Base-by-base conservation (phyloP, 1,139 yeast species). In the Candida sp. region DNA sequence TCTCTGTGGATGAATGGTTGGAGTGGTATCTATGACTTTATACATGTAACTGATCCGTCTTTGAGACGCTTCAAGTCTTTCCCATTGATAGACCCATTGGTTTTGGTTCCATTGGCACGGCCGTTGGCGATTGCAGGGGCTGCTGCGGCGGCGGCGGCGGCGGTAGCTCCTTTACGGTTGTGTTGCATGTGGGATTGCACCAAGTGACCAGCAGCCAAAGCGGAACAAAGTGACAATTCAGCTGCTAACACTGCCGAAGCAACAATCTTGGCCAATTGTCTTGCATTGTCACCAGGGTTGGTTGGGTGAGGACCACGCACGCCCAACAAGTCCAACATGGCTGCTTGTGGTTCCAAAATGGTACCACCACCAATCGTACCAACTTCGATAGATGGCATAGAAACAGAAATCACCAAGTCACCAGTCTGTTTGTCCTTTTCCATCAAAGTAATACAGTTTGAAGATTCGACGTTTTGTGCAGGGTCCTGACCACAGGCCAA, bases 341-440 rank as follows among this genome's bases (percentile, higher is more conserved):
- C 91, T 46, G 93, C 90, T 75, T 96, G 99, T 35, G 99, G 98
- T 65, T 90, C 98, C 61, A 96, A 81, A 56, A 96, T 90, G 7
- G 99, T 96, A 67, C 99, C 99, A 55, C 99, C 99, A 55, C 99
- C 99, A 70, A 96, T 93, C 3, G 99, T 94, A 56, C 99, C 99
- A 44, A 94, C 99, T 75, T 96, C 99, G 61, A 96, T 92, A 28
- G 96, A 91, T 30, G 99, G 99, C 99, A 96, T 96, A 5, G 98
- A 90, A 23, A 94, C 99, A 3, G 97, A 90, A 48, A 96, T 88
- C 58, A 84, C 87, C 63, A 96, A 81, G 65, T 92, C 93, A 26
- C 97, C 99, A 34, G 75, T 76, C 46, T 82, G 81, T 64, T 90
- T 91, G 46, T 61, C 60, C 32, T 54, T 54, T 65, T 88, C 87